These are phyloP conservation scores for Nothopassalora personata DNA, from an alignment of 2,329 filamentous ascomycete genomes.

Conservation along the genomic window DNA sequence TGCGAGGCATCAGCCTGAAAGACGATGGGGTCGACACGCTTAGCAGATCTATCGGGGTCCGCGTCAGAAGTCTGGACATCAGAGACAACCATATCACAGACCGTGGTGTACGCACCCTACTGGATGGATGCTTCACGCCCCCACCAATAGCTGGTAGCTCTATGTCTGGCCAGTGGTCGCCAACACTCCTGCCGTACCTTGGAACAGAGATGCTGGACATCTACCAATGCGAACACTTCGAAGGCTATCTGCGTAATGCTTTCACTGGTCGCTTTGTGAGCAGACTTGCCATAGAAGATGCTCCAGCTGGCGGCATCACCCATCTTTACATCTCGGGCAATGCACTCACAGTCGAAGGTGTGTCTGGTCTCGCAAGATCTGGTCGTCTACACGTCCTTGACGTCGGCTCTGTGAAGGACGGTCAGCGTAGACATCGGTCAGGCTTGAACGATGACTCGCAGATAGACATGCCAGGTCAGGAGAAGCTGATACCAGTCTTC, in stretches of 20 bases:
- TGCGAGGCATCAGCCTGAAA: conserved; percentile 49
- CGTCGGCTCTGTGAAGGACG: conserved; percentile 43
- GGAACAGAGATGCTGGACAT: conserved; percentile 37
- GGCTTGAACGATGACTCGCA: conserved; percentile 16
- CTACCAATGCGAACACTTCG: conserved; percentile 45
- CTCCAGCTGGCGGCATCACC: conserved; percentile 51
- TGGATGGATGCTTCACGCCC: conserved; percentile 46
- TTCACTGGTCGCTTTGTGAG: conserved; percentile 48
- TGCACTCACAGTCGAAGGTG: conserved; percentile 50
- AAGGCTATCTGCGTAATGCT: conserved; percentile 46
- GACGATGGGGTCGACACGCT: conserved; percentile 51
- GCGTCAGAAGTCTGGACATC: conserved; percentile 53
- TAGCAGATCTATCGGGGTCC: conserved; percentile 46
- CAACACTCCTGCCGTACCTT: conserved; percentile 33
- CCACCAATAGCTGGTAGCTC: neutral
- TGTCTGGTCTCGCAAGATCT: conserved; percentile 49
- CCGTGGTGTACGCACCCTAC: conserved; percentile 46
- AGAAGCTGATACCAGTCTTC: conserved; percentile 51
- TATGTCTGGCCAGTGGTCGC: conserved; percentile 18
- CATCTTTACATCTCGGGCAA: conserved; percentile 57
- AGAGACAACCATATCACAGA: conserved; percentile 55
- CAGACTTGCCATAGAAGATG: conserved; percentile 52
- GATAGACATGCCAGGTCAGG: conserved; percentile 43
- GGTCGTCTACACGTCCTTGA: conserved; percentile 52
- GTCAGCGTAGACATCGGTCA: conserved; percentile 19